These are phyloP conservation scores for Poronia punctata DNA, from an alignment of 495 filamentous ascomycete species.

Conservation along the genomic window DNA sequence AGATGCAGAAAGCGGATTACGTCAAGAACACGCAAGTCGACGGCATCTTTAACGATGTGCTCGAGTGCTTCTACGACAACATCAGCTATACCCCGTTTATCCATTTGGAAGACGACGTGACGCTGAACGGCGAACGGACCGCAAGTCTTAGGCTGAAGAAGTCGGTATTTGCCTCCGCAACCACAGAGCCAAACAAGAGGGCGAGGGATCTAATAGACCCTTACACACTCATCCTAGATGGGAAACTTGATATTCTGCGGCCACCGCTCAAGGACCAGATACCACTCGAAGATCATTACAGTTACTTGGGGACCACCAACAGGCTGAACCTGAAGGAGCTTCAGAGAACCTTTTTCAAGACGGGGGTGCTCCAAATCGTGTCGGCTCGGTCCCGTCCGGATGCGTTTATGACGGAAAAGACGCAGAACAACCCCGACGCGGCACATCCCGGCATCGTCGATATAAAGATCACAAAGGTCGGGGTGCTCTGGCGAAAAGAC, in stretches of 20 bases:
- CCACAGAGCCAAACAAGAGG: constrained; percentile 56
- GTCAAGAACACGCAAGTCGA: constrained; percentile 88
- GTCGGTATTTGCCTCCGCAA: constrained; percentile 60
- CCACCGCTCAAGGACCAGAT: constrained; percentile 88
- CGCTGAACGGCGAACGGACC: constrained; percentile 69
- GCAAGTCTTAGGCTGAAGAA: constrained; percentile 65
- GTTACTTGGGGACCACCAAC: constrained; percentile 68
- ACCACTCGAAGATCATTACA: constrained; percentile 85
- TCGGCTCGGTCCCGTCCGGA: constrained; percentile 88
- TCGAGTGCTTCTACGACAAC: constrained; percentile 97
- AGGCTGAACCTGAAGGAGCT: constrained; percentile 68
- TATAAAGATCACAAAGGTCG: constrained; percentile 96
- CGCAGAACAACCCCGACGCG: constrained; percentile 74
- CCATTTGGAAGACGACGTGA: constrained; percentile 84
- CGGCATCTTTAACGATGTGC: constrained; percentile 82
- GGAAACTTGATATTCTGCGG: constrained; percentile 70
- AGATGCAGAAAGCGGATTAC: constrained; percentile 96
- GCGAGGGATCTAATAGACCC: constrained; percentile 86
- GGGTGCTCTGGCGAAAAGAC: constrained; percentile 92
- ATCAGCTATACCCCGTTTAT: constrained; percentile 97
- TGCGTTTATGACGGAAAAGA: constrained; percentile 84
- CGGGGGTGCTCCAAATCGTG: constrained; percentile 86
- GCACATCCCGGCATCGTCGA: constrained; percentile 92
- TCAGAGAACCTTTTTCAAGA: constrained; percentile 82
- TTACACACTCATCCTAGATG: constrained; percentile 87